Evolutionary conservation across 176 grass and related monocot species (phyloP), one percentile per base, ranked within the genome.

Genomic region (Sorghum bicolor): DNA sequence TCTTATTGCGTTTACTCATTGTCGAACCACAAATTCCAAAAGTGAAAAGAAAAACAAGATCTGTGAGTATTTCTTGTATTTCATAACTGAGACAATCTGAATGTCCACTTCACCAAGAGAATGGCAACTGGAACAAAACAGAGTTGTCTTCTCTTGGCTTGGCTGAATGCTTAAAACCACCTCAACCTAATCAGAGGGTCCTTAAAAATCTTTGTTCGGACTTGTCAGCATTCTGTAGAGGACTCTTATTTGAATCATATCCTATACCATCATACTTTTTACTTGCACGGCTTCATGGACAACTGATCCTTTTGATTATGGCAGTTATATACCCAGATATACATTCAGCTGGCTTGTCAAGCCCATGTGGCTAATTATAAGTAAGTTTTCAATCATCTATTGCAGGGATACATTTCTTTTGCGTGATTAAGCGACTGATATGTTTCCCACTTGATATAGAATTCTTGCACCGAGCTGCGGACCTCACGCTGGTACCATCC

Each of bases 301-400:
- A 40, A 72, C 72, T 82, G 67, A 87, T 80, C 47, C 39, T 45
- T 81, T 66, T 88, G 66, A 55, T 75, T 43, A 69, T 76, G 34
- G 5, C 86, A 97, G 95, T 79, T 97, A 97, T 70, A 97, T 97
- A 81, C 95, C 95, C 25, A 94, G 92, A 89, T 97, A 94, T 83
- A 98, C 95, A 45, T 98, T 98, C 89, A 94, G 95, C 83, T 98
- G 95, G 95, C 86, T 98, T 73, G 95, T 98, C 38, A 91, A 94
- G 81, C 95, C 95, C 10, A 98, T 98, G 95, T 98, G 95, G 95
- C 58, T 92, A 68, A 80, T 98, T 62, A 98, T 98, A 88, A 98
- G 95, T 98, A 90, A 89, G 91, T 38, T 70, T 10, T 88, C 66
- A 73, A 40, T 32, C 26, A 45, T 60, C 37, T 85, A 34, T 37